These are phyloP conservation scores for Bacidia rubella DNA, from an alignment of 495 filamentous ascomycete species.

Conservation along the genomic window DNA sequence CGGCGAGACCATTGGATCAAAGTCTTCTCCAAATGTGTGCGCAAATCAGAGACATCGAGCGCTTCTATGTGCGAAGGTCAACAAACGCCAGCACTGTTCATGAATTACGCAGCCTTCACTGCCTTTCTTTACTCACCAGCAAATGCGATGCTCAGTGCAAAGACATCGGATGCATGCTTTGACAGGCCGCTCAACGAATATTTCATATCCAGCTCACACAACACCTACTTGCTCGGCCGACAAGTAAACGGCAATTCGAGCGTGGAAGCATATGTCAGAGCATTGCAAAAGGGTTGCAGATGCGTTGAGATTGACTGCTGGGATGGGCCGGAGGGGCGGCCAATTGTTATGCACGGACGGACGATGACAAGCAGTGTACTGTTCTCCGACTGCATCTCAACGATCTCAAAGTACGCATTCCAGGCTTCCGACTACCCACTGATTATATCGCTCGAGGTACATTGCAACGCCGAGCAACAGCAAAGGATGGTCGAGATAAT, in stretches of 20 bases:
- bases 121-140: conserved; percentile 61
- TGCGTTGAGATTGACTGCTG: conserved; percentile 97
- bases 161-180: conserved; percentile 43
- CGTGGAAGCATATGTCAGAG: conserved; percentile 83
- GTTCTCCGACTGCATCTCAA: conserved; percentile 79
- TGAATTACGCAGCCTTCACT: conserved; percentile 63
- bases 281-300: conserved; percentile 77
- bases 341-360: conserved; percentile 79
- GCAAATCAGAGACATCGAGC: conserved; percentile 44
- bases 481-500: conserved; percentile 82
- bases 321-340: conserved; percentile 78
- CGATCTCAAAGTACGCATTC: conserved; percentile 90
- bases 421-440: conserved; percentile 66
- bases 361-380: conserved; percentile 75
- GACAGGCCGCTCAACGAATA: conserved; percentile 90
- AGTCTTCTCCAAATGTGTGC: conserved; percentile 62
- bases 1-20: conserved; percentile 53
- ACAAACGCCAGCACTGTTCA: conserved; percentile 36
- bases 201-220: conserved; percentile 96
- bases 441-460: conserved; percentile 89
- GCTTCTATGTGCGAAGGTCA: conserved; percentile 23
- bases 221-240: conserved; percentile 86
- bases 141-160: conserved; percentile 47
- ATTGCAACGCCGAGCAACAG: conserved; percentile 76
- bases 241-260: conserved; percentile 84